Percentiles rank a stretch among this genome's conserved stretches.
Conservation (phyloP, 495 filamentous ascomycete genomes). For the Pyrenula aspistea region DNA sequence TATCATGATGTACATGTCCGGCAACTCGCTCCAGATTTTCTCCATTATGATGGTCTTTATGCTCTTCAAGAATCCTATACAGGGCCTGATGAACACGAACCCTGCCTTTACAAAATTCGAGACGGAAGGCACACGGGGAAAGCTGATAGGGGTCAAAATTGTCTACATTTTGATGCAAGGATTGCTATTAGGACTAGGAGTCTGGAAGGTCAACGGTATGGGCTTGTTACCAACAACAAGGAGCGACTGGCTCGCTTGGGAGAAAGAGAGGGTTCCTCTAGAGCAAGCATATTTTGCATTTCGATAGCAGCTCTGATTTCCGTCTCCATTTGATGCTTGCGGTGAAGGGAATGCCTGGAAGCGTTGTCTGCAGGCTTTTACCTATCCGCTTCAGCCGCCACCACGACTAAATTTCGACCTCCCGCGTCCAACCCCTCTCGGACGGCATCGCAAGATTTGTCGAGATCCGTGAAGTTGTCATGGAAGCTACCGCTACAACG, state of each 20-base stretch:
- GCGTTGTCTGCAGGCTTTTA: no score
- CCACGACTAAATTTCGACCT: no score
- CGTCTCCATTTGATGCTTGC: no score
- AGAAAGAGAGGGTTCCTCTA: constrained; percentile 62
- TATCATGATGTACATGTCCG: constrained; percentile 99
- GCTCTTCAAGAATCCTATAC: constrained; percentile 92
- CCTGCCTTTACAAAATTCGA: constrained; percentile 79
- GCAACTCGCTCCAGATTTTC: constrained; percentile 97
- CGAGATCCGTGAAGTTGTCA: no score
- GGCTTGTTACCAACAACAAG: constrained; percentile 87
- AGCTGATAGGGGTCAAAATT: constrained; percentile 68
- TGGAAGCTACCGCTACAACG: no score
- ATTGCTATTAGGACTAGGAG: constrained; percentile 65
- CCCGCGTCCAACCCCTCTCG: no score
- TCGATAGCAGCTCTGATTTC: no score
- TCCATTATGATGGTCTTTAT: constrained; percentile 99
- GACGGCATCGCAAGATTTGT: no score
- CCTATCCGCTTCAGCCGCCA: no score
- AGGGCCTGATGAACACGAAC: constrained; percentile 68
- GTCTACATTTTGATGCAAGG: constrained; percentile 83
- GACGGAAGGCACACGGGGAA: constrained; percentile 59
- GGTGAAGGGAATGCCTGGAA: no score
- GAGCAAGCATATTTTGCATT: constrained; percentile 49
- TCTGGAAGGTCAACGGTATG: constrained; percentile 98
- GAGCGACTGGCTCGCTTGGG: constrained; percentile 94